phyloP scores from a whole-genome alignment of 2,329 filamentous ascomycete genomes.

The Herpotrichia juniperi region DNA sequence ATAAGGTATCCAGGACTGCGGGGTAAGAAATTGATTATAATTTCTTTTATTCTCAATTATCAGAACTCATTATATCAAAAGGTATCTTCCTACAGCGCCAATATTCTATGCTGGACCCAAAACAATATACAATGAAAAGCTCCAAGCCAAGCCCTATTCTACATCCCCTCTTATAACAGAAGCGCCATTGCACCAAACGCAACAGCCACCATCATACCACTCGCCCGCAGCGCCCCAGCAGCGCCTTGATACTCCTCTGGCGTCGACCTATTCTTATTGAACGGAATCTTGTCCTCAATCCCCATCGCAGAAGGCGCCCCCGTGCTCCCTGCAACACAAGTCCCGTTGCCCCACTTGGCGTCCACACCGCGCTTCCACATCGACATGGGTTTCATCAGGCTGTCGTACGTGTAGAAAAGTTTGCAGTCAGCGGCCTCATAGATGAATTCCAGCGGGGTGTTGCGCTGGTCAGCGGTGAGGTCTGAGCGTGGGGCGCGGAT shows the following conservation, averaged over 20 bases:
- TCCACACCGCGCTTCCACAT: constrained; percentile 51
- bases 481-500: constrained; percentile 16
- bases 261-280: constrained; percentile 6
- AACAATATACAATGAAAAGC: not conserved
- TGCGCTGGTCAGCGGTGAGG: constrained; percentile 13
- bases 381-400: not conserved
- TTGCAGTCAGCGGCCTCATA: constrained; percentile 32
- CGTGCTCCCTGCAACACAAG: constrained; percentile 21
- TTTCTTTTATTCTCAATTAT: too few species aligned
- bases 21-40: too few species aligned
- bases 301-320: constrained; percentile 20
- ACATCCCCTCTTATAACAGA: constrained; percentile 3
- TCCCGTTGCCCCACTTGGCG: constrained; percentile 23
- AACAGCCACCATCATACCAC: constrained; percentile 1
- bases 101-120: not conserved
- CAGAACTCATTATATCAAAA: too few species aligned
- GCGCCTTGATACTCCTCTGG: constrained; percentile 1
- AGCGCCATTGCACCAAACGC: not conserved
- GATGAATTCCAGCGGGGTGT: constrained; percentile 32
- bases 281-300: constrained; percentile 10
- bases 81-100: not conserved
- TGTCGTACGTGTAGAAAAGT: constrained; percentile 24
- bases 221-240: not conserved
- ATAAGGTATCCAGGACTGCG: too few species aligned
- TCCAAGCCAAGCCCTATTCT: not conserved